phyloP scores from a whole-genome alignment of 2,329 filamentous ascomycete genomes.

The Fusarium sp. region DNA sequence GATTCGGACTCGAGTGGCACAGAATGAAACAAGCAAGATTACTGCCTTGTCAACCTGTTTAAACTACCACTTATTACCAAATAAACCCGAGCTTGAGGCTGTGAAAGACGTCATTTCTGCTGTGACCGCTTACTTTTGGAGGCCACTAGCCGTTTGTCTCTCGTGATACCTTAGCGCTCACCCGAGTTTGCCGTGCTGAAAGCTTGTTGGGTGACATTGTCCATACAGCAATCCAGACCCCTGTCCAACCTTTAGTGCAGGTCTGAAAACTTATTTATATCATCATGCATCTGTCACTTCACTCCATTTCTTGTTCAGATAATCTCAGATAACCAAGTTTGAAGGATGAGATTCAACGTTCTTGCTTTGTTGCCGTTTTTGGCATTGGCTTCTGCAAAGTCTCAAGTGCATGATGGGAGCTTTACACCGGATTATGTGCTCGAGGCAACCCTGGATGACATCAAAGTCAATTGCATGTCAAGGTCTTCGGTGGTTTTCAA shows the following conservation, averaged over 20 bases:
- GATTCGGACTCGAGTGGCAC: not conserved
- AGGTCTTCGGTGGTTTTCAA: constrained; percentile 24
- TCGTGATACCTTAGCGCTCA: constrained; percentile 28
- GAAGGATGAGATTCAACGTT: constrained; percentile 4
- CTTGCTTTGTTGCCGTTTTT: constrained; percentile 23
- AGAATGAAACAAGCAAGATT: not conserved
- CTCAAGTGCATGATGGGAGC: constrained; percentile 8
- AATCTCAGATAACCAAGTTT: not conserved
- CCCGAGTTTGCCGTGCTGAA: constrained; percentile 13
- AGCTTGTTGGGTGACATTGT: constrained; percentile 18
- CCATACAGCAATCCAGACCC: not conserved
- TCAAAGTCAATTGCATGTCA: constrained; percentile 25
- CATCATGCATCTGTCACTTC: not conserved
- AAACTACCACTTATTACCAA: not conserved
- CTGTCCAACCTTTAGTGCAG: not conserved
- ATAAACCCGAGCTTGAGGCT: not conserved
- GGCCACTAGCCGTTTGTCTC: constrained; percentile 1
- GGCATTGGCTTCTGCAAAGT: constrained; percentile 9
- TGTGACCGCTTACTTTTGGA: not conserved
- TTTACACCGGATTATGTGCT: constrained; percentile 34
- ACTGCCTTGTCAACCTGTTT: not conserved
- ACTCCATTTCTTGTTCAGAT: no score
- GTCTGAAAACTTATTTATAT: not conserved
- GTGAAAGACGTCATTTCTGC: constrained; percentile 14
- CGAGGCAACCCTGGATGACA: constrained; percentile 18